Percentiles rank a stretch among this genome's conserved stretches.
These are phyloP conservation scores for Debaryomyces sp. DNA, from an alignment of 1,139 yeast species.

Conservation along the genomic window DNA sequence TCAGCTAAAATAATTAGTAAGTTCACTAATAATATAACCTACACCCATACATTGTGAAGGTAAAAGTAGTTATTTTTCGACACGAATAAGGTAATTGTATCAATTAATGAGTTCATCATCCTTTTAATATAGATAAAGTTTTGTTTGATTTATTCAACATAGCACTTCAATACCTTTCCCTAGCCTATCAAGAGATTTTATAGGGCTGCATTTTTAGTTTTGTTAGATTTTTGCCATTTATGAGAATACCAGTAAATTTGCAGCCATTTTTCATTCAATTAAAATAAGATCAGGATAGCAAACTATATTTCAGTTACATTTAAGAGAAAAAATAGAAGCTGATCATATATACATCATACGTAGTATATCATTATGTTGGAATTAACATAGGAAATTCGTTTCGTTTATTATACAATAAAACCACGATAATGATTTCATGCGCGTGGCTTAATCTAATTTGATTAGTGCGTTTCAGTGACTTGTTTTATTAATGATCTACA, in stretches of 20 bases:
- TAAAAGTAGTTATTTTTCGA: too few species aligned
- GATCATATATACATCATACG: not conserved
- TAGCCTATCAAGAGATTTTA: too few species aligned
- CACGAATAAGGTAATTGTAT: too few species aligned
- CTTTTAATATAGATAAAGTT: too few species aligned
- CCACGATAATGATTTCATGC: not conserved
- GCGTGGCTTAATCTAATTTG: not conserved
- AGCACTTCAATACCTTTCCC: too few species aligned
- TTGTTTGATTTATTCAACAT: too few species aligned
- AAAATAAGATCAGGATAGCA: not conserved
- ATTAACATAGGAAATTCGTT: not conserved
- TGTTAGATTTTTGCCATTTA: not conserved
- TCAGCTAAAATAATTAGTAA: too few species aligned
- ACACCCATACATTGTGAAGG: too few species aligned
- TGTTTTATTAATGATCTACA: not conserved
- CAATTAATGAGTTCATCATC: too few species aligned
- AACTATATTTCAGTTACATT: not conserved
- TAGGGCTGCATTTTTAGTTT: not conserved
- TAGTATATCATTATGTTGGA: not conserved
- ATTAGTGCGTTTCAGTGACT: not conserved
- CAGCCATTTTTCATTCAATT: conserved; percentile 2
- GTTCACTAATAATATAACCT: too few species aligned
- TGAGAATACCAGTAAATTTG: not conserved
- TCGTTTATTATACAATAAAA: not conserved
- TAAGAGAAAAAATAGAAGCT: not conserved